A percentile compares a stretch with the other conserved stretches of the same genome.
These are phyloP conservation scores for Acer negundo DNA, from an alignment of 345 rosid species.

Conservation along the genomic window DNA sequence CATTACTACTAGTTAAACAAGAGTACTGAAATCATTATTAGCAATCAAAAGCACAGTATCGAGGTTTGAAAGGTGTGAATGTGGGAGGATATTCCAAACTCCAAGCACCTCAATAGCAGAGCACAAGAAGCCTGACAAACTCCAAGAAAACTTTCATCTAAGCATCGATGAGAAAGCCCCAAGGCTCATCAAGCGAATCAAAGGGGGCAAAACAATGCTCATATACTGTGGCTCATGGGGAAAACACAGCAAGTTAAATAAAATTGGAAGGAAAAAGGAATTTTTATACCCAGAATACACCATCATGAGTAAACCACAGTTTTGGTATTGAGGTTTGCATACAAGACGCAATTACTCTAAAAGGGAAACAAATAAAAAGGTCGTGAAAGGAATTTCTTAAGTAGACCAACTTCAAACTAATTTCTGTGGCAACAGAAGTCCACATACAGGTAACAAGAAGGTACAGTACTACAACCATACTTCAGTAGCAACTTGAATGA, in stretches of 20 bases:
- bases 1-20: neutral
- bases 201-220: slow-evolving; percentile 13
- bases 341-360: neutral
- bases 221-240: neutral
- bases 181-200: neutral
- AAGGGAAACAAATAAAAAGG: neutral
- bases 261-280: neutral
- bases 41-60: neutral
- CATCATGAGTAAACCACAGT: neutral
- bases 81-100: slow-evolving; percentile 49
- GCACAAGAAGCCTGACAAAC: slow-evolving; percentile 46
- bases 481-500: neutral
- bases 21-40: neutral
- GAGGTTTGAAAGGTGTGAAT: slow-evolving; percentile 1
- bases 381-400: neutral
- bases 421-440: neutral
- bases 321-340: neutral
- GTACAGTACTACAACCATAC: neutral
- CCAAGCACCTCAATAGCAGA: slow-evolving; percentile 25
- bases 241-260: neutral
- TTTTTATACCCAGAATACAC: neutral
- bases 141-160: slow-evolving; percentile 25
- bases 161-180: slow-evolving; percentile 23
- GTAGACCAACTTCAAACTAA: no score
- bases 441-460: neutral